phyloP scores from a whole-genome alignment of 1,284 basidiomycete species.

The Phenoliferia sp. region DNA sequence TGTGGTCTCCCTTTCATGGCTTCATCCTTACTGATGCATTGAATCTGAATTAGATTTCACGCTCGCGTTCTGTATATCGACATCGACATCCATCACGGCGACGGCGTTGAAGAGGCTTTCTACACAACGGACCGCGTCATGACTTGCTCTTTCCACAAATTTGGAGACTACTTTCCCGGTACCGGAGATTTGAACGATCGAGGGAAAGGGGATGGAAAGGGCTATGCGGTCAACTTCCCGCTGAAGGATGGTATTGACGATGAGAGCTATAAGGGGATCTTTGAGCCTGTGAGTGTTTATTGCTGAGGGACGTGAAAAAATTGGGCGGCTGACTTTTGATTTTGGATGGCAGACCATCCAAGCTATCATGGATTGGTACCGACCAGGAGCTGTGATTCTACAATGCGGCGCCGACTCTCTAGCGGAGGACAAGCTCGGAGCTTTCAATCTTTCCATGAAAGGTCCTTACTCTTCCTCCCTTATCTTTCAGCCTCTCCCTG shows the following conservation, averaged over 20 bases:
- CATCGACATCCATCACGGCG: slow-evolving; percentile 97
- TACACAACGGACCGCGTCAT: slow-evolving; percentile 96
- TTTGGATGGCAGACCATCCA: slow-evolving; percentile 60
- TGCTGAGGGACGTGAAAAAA: no score
- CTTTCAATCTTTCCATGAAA: slow-evolving; percentile 92
- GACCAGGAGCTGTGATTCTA: slow-evolving; percentile 81
- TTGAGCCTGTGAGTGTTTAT: slow-evolving; percentile 68
- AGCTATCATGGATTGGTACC: slow-evolving; percentile 84
- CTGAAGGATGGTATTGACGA: slow-evolving; percentile 91
- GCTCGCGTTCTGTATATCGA: slow-evolving; percentile 94
- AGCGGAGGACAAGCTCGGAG: slow-evolving; percentile 91
- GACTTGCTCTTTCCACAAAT: slow-evolving; percentile 89
- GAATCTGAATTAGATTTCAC: slow-evolving; percentile 46
- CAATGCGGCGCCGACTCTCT: slow-evolving; percentile 96
- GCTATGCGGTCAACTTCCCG: slow-evolving; percentile 90
- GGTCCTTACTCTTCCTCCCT: slow-evolving; percentile 48
- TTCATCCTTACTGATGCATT: background rate
- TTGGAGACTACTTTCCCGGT: slow-evolving; percentile 95
- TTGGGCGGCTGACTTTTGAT: background rate
- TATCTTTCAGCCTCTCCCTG: background rate
- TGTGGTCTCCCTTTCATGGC: background rate
- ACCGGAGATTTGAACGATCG: slow-evolving; percentile 57
- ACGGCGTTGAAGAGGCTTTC: slow-evolving; percentile 98
- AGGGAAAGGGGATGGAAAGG: slow-evolving; percentile 78
- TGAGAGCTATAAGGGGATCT: slow-evolving; percentile 65